Percentiles rank a stretch among this genome's conserved stretches.
These are phyloP conservation scores for Phlebiopsis flavidoalba DNA, from an alignment of 768 basidiomycete species.

Conservation along the genomic window DNA sequence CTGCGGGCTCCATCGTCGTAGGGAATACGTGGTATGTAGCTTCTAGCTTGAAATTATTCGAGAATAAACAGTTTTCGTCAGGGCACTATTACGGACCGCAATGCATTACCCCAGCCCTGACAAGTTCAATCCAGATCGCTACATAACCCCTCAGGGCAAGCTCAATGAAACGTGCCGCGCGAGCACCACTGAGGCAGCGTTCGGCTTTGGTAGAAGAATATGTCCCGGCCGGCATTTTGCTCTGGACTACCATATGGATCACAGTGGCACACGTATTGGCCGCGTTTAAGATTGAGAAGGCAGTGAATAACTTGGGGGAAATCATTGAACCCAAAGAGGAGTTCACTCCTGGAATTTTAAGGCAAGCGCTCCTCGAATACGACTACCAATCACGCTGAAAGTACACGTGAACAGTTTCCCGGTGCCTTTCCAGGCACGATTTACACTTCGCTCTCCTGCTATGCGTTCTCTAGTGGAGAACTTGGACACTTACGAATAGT, in stretches of 20 bases:
- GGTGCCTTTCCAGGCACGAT: not conserved
- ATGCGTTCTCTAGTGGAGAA: not conserved
- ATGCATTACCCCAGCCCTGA: no score
- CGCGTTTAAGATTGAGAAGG: not conserved
- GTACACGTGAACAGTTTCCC: not conserved
- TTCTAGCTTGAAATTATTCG: no score
- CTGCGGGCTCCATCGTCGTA: slow-evolving; percentile 6
- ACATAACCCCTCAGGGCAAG: not conserved
- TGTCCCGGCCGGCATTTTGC: not conserved
- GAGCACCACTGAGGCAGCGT: not conserved
- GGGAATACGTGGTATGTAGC: slow-evolving; percentile 5
- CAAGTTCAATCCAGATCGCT: slow-evolving; percentile 1
- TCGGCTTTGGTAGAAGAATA: slow-evolving; percentile 9
- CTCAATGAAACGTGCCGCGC: not conserved
- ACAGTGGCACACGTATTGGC: not conserved
- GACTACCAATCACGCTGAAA: not conserved
- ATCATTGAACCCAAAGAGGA: not conserved
- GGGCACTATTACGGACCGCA: no score
- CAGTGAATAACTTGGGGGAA: not conserved
- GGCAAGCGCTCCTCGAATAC: not conserved
- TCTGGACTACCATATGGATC: not conserved
- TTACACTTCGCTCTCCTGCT: not conserved
- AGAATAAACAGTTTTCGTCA: no score
- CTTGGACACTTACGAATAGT: no score
- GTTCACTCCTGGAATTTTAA: slow-evolving; percentile 1